These are phyloP conservation scores for Vitis vinifera DNA, from an alignment of 164 flowering plant species.

Conservation along the genomic window ASM3070453v1 NC_081810.1:23036501-23037000, in stretches of 20 bases:
- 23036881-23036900: background rate
- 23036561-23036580: too few relatives aligned
- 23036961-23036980: background rate
- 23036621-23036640: slow-evolving; percentile 45
- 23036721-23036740: too few relatives aligned
- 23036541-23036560: too few relatives aligned
- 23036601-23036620: slow-evolving; percentile 78
- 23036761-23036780: slow-evolving; percentile 18
- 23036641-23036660: slow-evolving; percentile 24
- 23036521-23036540: background rate
- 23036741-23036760: slow-evolving; percentile 19
- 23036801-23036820: slow-evolving; percentile 8
- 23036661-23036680: slow-evolving; percentile 29
- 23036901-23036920: background rate
- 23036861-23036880: slow-evolving; percentile 59
- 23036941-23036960: background rate
- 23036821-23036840: slow-evolving; percentile 53
- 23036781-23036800: slow-evolving; percentile 20
- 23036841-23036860: slow-evolving; percentile 86
- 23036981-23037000: background rate
- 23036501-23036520: too few relatives aligned
- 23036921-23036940: background rate
- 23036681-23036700: too few relatives aligned
- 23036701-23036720: background rate
- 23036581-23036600: background rate